Evolutionary conservation across 2,329 filamentous ascomycete species (phyloP).

Genomic region (Hymenoscyphus salicellus): DNA sequence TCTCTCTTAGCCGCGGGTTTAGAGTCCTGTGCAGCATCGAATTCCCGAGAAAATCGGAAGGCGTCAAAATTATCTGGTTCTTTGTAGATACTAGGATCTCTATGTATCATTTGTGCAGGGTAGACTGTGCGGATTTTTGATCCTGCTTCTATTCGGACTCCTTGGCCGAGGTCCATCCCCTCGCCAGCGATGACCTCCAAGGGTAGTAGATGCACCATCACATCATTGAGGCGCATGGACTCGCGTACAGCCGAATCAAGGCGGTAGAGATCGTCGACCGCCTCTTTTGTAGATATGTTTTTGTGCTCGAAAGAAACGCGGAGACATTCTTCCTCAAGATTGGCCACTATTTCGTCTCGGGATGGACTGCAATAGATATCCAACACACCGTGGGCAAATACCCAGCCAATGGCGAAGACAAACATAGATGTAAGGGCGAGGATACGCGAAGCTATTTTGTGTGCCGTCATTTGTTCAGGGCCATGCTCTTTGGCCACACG

Average conservation of each 20-base stretch:
- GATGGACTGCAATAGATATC: background rate
- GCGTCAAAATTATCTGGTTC: background rate
- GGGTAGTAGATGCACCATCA: background rate
- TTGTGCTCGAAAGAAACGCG: background rate
- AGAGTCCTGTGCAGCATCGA: background rate
- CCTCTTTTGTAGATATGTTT: background rate
- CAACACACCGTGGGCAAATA: background rate
- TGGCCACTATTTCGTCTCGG: background rate
- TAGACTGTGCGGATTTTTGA: background rate
- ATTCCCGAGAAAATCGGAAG: background rate
- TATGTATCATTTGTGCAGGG: background rate
- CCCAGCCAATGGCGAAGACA: background rate
- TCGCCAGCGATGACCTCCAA: background rate
- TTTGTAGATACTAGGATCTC: background rate
- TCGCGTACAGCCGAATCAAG: background rate
- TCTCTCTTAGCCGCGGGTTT: background rate
- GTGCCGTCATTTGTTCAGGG: background rate
- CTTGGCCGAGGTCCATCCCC: background rate
- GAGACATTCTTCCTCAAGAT: background rate
- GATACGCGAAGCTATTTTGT: background rate
- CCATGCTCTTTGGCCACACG: background rate
- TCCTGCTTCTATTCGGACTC: no score
- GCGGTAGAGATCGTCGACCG: background rate
- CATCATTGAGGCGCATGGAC: background rate
- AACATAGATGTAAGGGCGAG: background rate